These are phyloP conservation scores for Oryza glumipatula DNA, from an alignment of 176 grass and related monocot species.

Conservation along the genomic window DNA sequence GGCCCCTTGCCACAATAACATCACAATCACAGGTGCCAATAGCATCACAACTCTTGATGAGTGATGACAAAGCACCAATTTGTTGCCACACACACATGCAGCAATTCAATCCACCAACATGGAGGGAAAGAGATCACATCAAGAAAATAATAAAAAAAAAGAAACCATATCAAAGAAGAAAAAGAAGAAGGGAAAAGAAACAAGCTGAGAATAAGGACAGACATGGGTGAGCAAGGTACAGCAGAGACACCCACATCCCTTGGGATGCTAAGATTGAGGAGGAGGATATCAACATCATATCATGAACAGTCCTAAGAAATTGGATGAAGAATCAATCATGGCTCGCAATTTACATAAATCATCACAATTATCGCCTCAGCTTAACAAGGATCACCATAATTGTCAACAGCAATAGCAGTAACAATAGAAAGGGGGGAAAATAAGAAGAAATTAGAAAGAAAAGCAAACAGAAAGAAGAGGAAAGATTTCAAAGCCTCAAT, in stretches of 20 bases:
- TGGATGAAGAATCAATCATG: neutral
- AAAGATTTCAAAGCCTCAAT: neutral
- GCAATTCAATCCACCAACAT: neutral
- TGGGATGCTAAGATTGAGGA: no score
- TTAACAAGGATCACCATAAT: neutral
- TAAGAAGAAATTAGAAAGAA: neutral
- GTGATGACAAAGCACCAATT: neutral
- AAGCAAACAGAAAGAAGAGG: no score
- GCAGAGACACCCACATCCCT: no score
- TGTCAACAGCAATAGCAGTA: neutral
- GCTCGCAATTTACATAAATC: neutral
- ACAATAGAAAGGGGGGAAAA: neutral
- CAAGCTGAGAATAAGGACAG: neutral
- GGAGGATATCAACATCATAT: neutral
- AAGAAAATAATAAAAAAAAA: neutral
- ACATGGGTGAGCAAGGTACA: neutral
- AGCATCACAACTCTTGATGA: slow-evolving; percentile 8
- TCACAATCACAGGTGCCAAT: slow-evolving; percentile 4
- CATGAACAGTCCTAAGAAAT: neutral
- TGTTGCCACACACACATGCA: neutral
- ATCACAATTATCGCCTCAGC: neutral
- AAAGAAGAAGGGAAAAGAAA: neutral
- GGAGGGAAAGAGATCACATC: neutral
- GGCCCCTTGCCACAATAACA: neutral
- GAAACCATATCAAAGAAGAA: neutral